Evolutionary conservation across 2,329 filamentous ascomycete species (phyloP), one percentile per base, ranked within the genome.

Genomic region (Hysterium pulicare): DNA sequence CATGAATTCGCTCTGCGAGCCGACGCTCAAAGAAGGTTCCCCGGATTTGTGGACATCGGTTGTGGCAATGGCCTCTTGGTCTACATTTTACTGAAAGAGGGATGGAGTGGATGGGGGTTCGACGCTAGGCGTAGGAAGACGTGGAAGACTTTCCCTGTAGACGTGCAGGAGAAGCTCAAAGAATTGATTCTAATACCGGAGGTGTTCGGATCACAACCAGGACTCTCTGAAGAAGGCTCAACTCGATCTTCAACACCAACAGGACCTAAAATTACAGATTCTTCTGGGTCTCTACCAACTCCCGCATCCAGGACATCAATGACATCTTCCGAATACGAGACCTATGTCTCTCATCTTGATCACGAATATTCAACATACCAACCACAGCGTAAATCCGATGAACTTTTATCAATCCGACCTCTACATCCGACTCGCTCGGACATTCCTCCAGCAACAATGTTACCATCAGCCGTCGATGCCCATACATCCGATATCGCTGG

Each of bases 61-160:
- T 97, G 93, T 61, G 93, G 93, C 2, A 98, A 97, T 59, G 93
- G 93, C 1, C 73, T 98, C 3, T 77, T 98, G 1, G 87, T 95
- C 6, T 81, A 94, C 59, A 79, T 98, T 28, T 77, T 98, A 4
- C 76, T 82, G 11, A 71, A 77, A 45, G 90, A 97, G 68, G 90
- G 90, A 9, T 97, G 89, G 65, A 54, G 62, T 0, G 93, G 93
- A 17, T 94, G 85, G 81, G 93, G 93, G 0, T 95, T 97, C 57
- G 93, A 98, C 64, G 93, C 90, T 0, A 77, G 90, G n/a, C 70
- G 71, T 30, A 80, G 93, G 40, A 94, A 88, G 60, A 91, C 89
- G 0, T 98, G 93, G 93, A 70, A 70, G 1, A 81, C 79, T 13
- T 95, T 95, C 62, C 79, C 74, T 0, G 33, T 53, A 2, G 60